Base-by-base conservation (phyloP, 306 rosid species). In the Luffa aegyptiaca region DNA sequence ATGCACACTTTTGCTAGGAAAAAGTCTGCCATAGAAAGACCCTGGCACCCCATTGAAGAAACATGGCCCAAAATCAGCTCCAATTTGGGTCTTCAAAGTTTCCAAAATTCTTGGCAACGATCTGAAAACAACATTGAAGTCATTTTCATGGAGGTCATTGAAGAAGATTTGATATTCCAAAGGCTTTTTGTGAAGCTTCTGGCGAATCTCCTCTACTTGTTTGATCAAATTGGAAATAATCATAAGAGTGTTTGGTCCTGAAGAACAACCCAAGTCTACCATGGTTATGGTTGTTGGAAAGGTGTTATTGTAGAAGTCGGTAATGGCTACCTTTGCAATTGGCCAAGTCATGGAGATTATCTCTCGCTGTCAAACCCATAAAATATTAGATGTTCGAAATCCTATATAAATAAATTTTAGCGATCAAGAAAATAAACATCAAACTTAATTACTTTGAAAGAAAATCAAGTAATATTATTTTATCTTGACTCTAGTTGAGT, bases 291-390 rank as follows among this genome's bases (percentile, higher is more conserved):
- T 39, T 0, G 73, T 39, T 37, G 73, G 31, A 65, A 65, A 6
- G 31, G 7, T 65, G 2, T 37, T 31, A 37, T 0, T 63, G 5
- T 57, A 89, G 2, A 86, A 49, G 3, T 26, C 57, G 3, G 17
- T 69, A 51, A 86, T 73, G 8, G 91, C 91, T 81, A 89, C 91
- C 78, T 87, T 88, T 39, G 79, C 76, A 6, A 84, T 76, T 12
- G 61, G 84, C 85, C 82, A 85, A 9, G 91, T 82, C 74, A 84
- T 57, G 10, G 76, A 71, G 75, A 90, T 83, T 44, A n/a, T 88
- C 64, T 83, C 86, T 82, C 62, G 74, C 91, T 90, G 83, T 8
- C 6, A 26, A 11, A 48, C 3, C 9, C 10, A 8, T 44, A 44
- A 44, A 44, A 5, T 44, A 37, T 44, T 44, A 44, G 5, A 5